Percentiles rank a stretch among this genome's conserved stretches.
Conservation (phyloP, 129 eudicot species). For the Centella asiatica region DNA sequence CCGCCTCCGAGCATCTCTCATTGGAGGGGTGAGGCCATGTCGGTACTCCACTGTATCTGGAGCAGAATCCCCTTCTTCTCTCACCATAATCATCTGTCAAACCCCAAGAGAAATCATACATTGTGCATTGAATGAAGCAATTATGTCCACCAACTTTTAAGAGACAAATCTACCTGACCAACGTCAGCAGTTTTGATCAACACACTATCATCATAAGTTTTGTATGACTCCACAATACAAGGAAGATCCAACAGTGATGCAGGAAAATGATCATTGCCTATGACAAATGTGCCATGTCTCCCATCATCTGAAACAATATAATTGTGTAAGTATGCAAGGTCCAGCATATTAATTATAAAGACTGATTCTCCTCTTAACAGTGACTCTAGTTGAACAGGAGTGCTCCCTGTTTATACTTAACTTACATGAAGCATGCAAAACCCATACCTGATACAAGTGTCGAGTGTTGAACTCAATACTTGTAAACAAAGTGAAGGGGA, state of each 20-base stretch:
- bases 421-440: too few relatives aligned
- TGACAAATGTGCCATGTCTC: conserved; percentile 57
- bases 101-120: conserved; percentile 11
- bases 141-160: conserved; percentile 3
- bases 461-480: too few relatives aligned
- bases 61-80: conserved; percentile 55
- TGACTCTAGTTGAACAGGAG: too few relatives aligned
- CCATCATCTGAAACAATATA: conserved; percentile 56
- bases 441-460: too few relatives aligned
- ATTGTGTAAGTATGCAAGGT: background rate
- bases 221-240: conserved; percentile 60
- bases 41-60: conserved; percentile 70
- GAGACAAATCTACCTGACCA: conserved; percentile 60
- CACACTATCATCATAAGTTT: conserved; percentile 76
- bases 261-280: conserved; percentile 65
- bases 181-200: conserved; percentile 75
- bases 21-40: conserved; percentile 87
- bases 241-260: conserved; percentile 86
- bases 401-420: too few relatives aligned
- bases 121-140: conserved; percentile 1
- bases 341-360: too few relatives aligned
- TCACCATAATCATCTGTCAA: conserved; percentile 67
- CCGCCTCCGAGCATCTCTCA: conserved; percentile 85
- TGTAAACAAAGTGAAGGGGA: too few relatives aligned
- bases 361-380: too few relatives aligned